Evolutionary conservation across 345 rosid species (phyloP), one percentile per base, ranked within the genome.

Genomic region (Gossypium sturtianum): DNA sequence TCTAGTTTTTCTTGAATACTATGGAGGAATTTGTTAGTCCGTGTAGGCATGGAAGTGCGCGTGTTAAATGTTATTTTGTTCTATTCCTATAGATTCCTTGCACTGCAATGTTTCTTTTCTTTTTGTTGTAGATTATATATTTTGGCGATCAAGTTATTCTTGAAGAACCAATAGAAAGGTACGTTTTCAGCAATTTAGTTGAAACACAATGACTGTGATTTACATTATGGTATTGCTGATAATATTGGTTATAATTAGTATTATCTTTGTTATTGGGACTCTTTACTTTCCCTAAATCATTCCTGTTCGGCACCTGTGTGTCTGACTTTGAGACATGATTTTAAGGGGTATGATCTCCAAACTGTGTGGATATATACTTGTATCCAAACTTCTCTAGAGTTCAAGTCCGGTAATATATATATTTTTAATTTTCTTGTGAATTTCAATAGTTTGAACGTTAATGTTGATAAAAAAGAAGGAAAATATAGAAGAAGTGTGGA

Each of bases 101-200:
- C 11, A 53, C n/a, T 53, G 58, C 69, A 38, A 38, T 22, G 12
- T 47, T 51, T 59, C 9, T 57, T 22, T 13, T 57, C 25, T 65
- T 56, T 77, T 34, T 76, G 1, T 75, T 75, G 81, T 78, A 94
- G 98, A 82, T 93, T 75, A 79, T 88, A 56, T 87, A 88, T 85
- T 93, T 95, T 75, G 94, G 98, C 74, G 97, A 95, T 77, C 90
- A 84, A 74, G 87, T 83, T 56, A 95, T 95, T 75, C 84, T 87
- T 43, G 98, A 95, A 79, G 97, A 95, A 77, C 93, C 98, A 13
- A 80, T 95, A 2, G 97, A 95, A 80, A 88, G 93, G 98, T 94
- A 79, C 74, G 66, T 71, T 79, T 47, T 70, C 45, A 5, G 8
- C 4, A 52, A 22, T 54, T 82, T 69, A 57, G 66, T 75, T 52